These are phyloP conservation scores for Massarina eburnea DNA, from an alignment of 2,329 filamentous ascomycete genomes.

Conservation along the genomic window DNA sequence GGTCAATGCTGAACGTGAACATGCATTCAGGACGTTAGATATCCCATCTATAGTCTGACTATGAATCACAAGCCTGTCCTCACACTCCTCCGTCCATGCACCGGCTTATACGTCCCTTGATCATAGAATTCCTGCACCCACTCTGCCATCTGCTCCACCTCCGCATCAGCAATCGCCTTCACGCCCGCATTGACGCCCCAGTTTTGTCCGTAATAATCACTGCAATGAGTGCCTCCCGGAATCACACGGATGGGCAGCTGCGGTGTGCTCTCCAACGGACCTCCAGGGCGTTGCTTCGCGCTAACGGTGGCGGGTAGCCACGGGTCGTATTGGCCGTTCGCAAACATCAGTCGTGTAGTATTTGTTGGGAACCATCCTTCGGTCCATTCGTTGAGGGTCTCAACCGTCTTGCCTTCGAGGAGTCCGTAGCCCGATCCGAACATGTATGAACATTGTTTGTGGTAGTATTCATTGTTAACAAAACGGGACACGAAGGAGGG, in stretches of 20 bases:
- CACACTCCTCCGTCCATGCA: background rate
- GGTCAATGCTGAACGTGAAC: no score
- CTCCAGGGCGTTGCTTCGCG: background rate
- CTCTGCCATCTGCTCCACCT: background rate
- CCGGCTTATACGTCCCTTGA: background rate
- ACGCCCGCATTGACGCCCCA: background rate
- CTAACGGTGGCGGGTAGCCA: slow-evolving; percentile 3
- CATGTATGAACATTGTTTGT: background rate
- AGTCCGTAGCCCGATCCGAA: slow-evolving; percentile 2
- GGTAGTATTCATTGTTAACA: background rate
- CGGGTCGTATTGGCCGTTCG: slow-evolving; percentile 1
- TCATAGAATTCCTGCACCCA: background rate
- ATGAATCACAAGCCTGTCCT: background rate
- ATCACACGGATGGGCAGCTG: background rate
- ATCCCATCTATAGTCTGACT: background rate
- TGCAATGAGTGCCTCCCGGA: background rate
- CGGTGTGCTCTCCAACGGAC: slow-evolving; percentile 1
- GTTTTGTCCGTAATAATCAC: background rate
- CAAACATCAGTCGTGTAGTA: background rate
- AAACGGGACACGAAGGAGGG: slow-evolving; percentile 1
- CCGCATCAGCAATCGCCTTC: background rate
- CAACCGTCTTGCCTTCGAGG: background rate
- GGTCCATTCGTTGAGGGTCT: slow-evolving; percentile 1
- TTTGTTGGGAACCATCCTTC: slow-evolving; percentile 1
- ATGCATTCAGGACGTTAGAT: no score